These are phyloP conservation scores for Epichloe bromicola DNA, from an alignment of 2,329 filamentous ascomycete species.

Conservation along the genomic window DNA sequence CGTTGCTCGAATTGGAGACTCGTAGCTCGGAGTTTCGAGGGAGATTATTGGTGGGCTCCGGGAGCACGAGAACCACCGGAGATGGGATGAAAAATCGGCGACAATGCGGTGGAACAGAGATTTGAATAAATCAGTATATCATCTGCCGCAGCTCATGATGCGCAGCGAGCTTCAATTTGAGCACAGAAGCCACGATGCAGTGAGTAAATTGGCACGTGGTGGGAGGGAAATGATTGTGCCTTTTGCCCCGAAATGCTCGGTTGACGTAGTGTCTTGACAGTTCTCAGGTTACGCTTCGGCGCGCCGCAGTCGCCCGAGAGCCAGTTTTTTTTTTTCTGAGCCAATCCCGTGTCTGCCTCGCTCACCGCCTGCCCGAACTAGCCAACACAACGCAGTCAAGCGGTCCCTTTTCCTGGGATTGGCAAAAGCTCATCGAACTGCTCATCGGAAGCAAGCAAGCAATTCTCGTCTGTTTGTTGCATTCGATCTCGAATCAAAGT, in stretches of 20 bases:
- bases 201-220: conserved; percentile 4
- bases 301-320: background rate
- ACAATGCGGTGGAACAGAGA: background rate
- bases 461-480: background rate
- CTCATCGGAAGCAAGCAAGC: background rate
- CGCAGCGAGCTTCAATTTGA: conserved; percentile 12
- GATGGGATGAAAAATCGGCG: background rate
- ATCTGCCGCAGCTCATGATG: conserved; percentile 20
- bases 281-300: background rate
- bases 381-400: background rate
- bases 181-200: conserved; percentile 9
- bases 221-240: background rate
- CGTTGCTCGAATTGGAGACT: background rate
- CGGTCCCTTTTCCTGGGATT: background rate
- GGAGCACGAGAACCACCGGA: background rate
- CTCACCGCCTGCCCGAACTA: conserved; percentile 4
- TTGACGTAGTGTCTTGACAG: conserved; percentile 8
- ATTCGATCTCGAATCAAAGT: background rate
- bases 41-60: conserved; percentile 11
- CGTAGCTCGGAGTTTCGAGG: conserved; percentile 13
- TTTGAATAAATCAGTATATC: background rate
- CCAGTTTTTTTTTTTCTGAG: conserved; percentile 5
- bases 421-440: background rate
- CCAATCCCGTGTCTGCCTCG: background rate
- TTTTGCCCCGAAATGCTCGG: background rate